A percentile compares a stretch with the other conserved stretches of the same genome.
Conservation (phyloP, 2,329 filamentous ascomycete genomes). For the Colletotrichum sojae region DNA sequence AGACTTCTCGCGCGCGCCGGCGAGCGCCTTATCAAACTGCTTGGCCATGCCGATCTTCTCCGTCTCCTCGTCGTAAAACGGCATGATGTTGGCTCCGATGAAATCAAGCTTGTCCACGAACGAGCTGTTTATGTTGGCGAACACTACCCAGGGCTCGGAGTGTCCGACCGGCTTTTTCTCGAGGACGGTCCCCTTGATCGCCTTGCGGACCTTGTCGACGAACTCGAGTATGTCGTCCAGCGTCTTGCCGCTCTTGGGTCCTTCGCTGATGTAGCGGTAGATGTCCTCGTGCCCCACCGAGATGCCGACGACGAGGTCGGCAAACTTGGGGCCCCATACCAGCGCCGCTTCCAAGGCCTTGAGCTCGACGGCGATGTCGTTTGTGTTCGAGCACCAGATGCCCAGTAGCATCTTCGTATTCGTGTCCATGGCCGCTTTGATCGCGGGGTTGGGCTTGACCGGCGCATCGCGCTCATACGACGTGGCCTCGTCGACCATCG, state of each 20-base stretch:
- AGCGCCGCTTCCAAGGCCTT: constrained; percentile 63
- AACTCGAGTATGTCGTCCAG: constrained; percentile 68
- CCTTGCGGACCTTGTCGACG: constrained; percentile 67
- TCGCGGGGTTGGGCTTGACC: constrained; percentile 74
- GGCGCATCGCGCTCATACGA: background rate
- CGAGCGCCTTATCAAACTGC: constrained; percentile 57
- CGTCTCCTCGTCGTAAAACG: constrained; percentile 63
- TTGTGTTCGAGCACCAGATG: constrained; percentile 58
- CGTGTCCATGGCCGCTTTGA: constrained; percentile 70
- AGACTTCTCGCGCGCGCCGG: constrained; percentile 55
- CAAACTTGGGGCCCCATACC: constrained; percentile 56
- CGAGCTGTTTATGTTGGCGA: constrained; percentile 63
- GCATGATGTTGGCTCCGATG: constrained; percentile 66
- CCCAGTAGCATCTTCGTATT: constrained; percentile 66
- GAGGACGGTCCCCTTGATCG: constrained; percentile 57
- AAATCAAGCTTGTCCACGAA: constrained; percentile 67
- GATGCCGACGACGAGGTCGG: constrained; percentile 64
- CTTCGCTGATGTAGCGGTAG: constrained; percentile 55
- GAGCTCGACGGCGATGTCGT: constrained; percentile 63
- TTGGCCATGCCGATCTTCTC: constrained; percentile 54
- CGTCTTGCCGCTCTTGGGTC: constrained; percentile 42
- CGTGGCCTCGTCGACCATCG: background rate
- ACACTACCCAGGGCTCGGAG: constrained; percentile 68
- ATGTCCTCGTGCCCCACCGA: constrained; percentile 70
- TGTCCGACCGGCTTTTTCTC: constrained; percentile 61